These are phyloP conservation scores for Sporothrix mexicana DNA, from an alignment of 2,329 filamentous ascomycete species.

Conservation along the genomic window DNA sequence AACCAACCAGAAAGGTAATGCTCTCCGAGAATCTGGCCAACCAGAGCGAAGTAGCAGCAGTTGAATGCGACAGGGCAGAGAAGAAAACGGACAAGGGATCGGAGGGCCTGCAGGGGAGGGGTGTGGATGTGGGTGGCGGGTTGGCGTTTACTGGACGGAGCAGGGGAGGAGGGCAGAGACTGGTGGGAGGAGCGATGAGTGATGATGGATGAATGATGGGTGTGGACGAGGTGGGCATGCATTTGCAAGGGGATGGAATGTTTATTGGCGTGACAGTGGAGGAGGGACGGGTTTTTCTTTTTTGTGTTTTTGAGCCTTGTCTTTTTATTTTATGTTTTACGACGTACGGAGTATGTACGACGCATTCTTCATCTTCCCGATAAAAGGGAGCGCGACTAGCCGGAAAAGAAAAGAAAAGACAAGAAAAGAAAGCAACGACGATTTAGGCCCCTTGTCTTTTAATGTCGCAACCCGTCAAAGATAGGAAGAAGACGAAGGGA, in stretches of 20 bases:
- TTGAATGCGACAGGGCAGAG: constrained; percentile 17
- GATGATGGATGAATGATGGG: constrained; percentile 5
- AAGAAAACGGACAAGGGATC: constrained; percentile 8
- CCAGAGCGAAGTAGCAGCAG: not conserved
- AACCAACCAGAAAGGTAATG: constrained; percentile 29
- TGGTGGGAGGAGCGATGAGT: constrained; percentile 14
- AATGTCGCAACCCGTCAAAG: constrained; percentile 18
- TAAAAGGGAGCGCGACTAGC: not conserved
- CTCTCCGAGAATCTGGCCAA: constrained; percentile 24
- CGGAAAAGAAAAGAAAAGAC: not conserved
- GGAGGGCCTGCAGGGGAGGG: not conserved
- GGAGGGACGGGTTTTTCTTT: not conserved
- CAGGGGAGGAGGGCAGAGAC: not conserved
- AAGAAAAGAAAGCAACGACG: not conserved
- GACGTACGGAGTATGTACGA: too few relatives aligned
- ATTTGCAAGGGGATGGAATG: constrained; percentile 21
- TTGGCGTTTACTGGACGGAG: constrained; percentile 15
- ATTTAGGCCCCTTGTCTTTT: not conserved
- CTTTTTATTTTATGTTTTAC: too few relatives aligned
- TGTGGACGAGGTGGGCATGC: constrained; percentile 2
- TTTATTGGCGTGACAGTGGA: constrained; percentile 18
- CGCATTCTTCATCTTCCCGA: too few relatives aligned
- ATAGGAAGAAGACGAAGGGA: not conserved
- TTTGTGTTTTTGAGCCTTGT: not conserved
- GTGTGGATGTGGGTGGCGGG: not conserved